Evolutionary conservation across 1,139 yeast genomes (phyloP).

Genomic region (Martiniozyma asiatica): DNA sequence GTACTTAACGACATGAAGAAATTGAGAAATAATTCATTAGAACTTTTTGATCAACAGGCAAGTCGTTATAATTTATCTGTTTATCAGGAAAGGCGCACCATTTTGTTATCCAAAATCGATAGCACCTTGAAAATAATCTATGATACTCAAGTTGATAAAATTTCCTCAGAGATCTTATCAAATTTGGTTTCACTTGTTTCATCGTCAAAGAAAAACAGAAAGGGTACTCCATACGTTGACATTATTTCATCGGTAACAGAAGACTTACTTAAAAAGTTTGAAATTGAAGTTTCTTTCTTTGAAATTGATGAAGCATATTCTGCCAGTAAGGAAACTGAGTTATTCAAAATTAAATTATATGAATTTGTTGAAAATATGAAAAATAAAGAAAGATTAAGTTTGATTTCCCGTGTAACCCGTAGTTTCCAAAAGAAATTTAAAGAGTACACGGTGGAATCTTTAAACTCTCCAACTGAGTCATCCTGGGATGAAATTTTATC

Average conservation of each 20-base stretch:
- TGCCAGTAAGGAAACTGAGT: conserved; percentile 18
- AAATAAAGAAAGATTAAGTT: conserved; percentile 31
- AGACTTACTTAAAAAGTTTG: conserved; percentile 18
- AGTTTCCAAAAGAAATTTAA: conserved; percentile 29
- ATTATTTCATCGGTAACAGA: conserved; percentile 21
- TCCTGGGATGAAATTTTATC: conserved; percentile 53
- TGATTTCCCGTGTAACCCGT: conserved; percentile 28
- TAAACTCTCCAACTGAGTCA: conserved; percentile 32
- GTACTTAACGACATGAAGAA: conserved; percentile 31
- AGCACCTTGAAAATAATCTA: conserved; percentile 33
- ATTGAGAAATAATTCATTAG: conserved; percentile 34
- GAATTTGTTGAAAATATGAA: conserved; percentile 36
- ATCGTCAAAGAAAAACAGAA: conserved; percentile 17
- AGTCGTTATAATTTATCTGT: conserved; percentile 58
- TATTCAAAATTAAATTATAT: conserved; percentile 23
- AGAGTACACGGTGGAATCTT: conserved; percentile 29
- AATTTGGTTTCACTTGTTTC: conserved; percentile 22
- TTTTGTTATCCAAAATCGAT: conserved; percentile 36
- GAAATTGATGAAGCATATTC: conserved; percentile 21
- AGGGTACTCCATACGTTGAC: conserved; percentile 16
- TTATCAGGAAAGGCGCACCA: conserved; percentile 46
- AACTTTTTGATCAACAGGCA: conserved; percentile 54
- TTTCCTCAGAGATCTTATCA: conserved; percentile 23
- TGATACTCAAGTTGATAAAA: conserved; percentile 27
- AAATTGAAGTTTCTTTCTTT: conserved; percentile 17